Evolutionary conservation across 2,329 filamentous ascomycete genomes (phyloP).

Genomic region (Arthrocladium fulminans): DNA sequence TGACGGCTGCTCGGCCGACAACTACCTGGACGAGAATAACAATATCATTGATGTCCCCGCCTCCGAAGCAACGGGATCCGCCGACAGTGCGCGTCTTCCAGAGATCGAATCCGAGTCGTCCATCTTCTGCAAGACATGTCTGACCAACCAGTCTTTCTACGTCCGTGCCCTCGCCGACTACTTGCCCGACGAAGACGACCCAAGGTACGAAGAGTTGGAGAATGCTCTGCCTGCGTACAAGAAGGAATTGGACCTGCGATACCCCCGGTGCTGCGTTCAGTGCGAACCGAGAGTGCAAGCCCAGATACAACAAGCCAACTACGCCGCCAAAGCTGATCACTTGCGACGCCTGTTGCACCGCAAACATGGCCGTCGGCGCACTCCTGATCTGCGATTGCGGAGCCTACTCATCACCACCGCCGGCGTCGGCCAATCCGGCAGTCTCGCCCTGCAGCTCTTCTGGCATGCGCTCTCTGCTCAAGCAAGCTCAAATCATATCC

Average conservation of each 20-base stretch:
- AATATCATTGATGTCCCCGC: slow-evolving; percentile 81
- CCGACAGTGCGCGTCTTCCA: slow-evolving; percentile 33
- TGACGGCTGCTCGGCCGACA: slow-evolving; percentile 70
- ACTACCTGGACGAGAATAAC: slow-evolving; percentile 84
- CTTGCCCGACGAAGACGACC: slow-evolving; percentile 56
- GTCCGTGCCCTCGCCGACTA: slow-evolving; percentile 71
- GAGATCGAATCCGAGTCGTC: slow-evolving; percentile 29
- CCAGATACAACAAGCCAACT: slow-evolving; percentile 61
- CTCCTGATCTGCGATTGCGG: slow-evolving; percentile 34
- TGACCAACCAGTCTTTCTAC: slow-evolving; percentile 81
- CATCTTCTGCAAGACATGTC: slow-evolving; percentile 65
- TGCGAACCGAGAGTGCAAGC: slow-evolving; percentile 68
- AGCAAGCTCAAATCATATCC: slow-evolving; percentile 15
- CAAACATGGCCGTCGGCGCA: slow-evolving; percentile 25
- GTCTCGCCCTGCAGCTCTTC: slow-evolving; percentile 34
- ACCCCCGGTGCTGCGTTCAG: slow-evolving; percentile 76
- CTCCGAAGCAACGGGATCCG: slow-evolving; percentile 41
- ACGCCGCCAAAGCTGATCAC: slow-evolving; percentile 76
- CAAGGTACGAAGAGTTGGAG: slow-evolving; percentile 61
- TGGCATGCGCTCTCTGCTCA: slow-evolving; percentile 35
- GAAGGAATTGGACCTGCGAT: slow-evolving; percentile 65
- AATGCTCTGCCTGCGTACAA: slow-evolving; percentile 61
- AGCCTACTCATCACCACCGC: slow-evolving; percentile 35
- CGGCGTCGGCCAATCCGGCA: slow-evolving; percentile 35
- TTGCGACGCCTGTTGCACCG: slow-evolving; percentile 65